A percentile compares a stretch with the other conserved stretches of the same genome.
Conservation (phyloP, 768 basidiomycete genomes). For the Hortiboletus campestris region DNA sequence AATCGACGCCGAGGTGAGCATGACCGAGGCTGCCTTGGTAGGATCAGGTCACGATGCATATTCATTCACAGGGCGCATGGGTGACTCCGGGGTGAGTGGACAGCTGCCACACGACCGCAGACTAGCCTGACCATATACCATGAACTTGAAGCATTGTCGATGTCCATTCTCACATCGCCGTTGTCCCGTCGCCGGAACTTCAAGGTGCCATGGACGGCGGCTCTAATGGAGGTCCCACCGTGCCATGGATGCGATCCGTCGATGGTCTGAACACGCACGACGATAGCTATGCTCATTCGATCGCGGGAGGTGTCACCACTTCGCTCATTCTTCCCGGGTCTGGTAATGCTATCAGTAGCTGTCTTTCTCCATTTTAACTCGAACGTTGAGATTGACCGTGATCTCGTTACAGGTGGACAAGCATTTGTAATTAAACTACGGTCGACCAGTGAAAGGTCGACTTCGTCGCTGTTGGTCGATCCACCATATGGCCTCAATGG, state of each 20-base stretch:
- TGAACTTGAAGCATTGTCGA: slow-evolving; percentile 43
- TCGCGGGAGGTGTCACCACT: slow-evolving; percentile 73
- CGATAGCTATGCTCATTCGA: slow-evolving; percentile 50
- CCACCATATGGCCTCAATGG: slow-evolving; percentile 59
- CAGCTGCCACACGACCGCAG: neutral
- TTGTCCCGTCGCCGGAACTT: slow-evolving; percentile 37
- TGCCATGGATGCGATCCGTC: slow-evolving; percentile 66
- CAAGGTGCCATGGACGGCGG: slow-evolving; percentile 52
- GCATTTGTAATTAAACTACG: slow-evolving; percentile 77
- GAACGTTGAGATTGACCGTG: neutral
- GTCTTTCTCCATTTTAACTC: neutral
- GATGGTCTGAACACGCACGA: slow-evolving; percentile 80
- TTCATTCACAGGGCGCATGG: slow-evolving; percentile 52
- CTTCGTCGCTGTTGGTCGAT: slow-evolving; percentile 68
- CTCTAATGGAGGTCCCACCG: slow-evolving; percentile 41
- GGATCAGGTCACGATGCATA: neutral
- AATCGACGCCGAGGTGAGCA: slow-evolving; percentile 42
- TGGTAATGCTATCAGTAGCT: slow-evolving; percentile 56
- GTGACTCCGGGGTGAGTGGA: slow-evolving; percentile 47
- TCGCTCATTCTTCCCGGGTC: slow-evolving; percentile 75
- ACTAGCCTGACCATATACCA: neutral
- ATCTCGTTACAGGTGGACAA: slow-evolving; percentile 55
- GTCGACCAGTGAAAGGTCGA: slow-evolving; percentile 65
- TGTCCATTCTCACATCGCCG: slow-evolving; percentile 58
- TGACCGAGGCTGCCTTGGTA: neutral